Evolutionary conservation across 108 stramenopile species (phyloP).

Genomic region (Nannochloropsis granulata): DNA sequence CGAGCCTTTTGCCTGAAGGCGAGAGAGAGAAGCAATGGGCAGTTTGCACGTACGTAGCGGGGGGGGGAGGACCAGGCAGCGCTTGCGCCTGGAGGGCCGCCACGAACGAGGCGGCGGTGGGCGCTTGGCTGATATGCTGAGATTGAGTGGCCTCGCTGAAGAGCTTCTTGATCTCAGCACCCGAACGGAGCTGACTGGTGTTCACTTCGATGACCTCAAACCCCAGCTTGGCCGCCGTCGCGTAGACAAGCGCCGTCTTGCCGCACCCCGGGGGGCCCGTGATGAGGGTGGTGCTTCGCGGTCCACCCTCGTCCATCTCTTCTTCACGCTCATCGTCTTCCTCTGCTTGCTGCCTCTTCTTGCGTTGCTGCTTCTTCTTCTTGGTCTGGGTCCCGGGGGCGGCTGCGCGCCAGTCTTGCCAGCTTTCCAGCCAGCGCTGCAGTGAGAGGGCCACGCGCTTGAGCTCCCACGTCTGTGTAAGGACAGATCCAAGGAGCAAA

Average conservation of each 20-base stretch:
- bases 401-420: not conserved
- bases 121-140: constrained; percentile 7
- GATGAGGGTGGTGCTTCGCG: constrained; percentile 15
- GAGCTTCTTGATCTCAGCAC: constrained; percentile 21
- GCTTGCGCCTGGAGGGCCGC: too few relatives aligned
- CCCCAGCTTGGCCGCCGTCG: constrained; percentile 16
- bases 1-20: too few relatives aligned
- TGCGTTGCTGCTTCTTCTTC: not conserved
- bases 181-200: constrained; percentile 20
- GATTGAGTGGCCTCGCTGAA: constrained; percentile 34
- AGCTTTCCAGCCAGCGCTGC: not conserved
- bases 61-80: too few relatives aligned
- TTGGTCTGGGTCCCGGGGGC: not conserved
- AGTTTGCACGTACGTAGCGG: too few relatives aligned
- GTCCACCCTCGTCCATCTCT: not conserved
- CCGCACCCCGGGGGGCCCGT: constrained; percentile 9
- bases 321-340: not conserved
- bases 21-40: too few relatives aligned
- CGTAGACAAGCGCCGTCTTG: constrained; percentile 27
- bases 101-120: too few relatives aligned
- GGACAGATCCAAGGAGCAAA: not conserved
- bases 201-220: constrained; percentile 32
- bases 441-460: not conserved
- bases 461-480: not conserved
- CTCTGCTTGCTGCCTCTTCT: not conserved